phyloP scores from a whole-genome alignment of 2,329 filamentous ascomycete species.

The Colletotrichum sp. region DNA sequence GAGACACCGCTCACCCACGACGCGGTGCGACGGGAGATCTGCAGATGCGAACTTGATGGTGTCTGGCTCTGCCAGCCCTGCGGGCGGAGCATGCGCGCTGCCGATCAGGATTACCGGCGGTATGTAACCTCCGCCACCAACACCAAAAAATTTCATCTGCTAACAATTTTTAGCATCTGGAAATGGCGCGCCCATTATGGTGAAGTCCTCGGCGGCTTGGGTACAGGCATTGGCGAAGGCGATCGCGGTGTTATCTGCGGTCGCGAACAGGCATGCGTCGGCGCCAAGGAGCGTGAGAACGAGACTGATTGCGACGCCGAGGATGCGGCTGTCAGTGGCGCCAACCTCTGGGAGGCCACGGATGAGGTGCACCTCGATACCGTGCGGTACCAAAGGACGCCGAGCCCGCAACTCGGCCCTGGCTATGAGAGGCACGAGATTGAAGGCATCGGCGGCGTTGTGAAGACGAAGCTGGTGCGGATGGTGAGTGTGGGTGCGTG shows the following conservation, averaged over 20 bases:
- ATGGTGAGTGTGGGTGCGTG: slow-evolving; percentile 82
- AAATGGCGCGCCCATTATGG: slow-evolving; percentile 88
- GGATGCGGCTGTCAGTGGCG: slow-evolving; percentile 59
- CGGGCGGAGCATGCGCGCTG: slow-evolving; percentile 70
- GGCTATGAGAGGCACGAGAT: slow-evolving; percentile 90
- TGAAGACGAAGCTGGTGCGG: slow-evolving; percentile 88
- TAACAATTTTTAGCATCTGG: slow-evolving; percentile 67
- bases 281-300: slow-evolving; percentile 77
- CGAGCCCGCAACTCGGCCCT: slow-evolving; percentile 59
- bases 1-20: slow-evolving; percentile 55
- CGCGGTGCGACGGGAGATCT: slow-evolving; percentile 61
- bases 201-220: slow-evolving; percentile 78
- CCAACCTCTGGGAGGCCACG: slow-evolving; percentile 15
- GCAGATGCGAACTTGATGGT: slow-evolving; percentile 56
- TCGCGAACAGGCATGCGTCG: slow-evolving; percentile 77
- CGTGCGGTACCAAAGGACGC: slow-evolving; percentile 41
- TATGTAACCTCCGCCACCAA: slow-evolving; percentile 34
- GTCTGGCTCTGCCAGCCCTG: slow-evolving; percentile 90
- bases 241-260: slow-evolving; percentile 89
- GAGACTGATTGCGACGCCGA: slow-evolving; percentile 88
- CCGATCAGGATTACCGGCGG: slow-evolving; percentile 65
- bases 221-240: slow-evolving; percentile 87
- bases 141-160: not conserved
- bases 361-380: slow-evolving; percentile 32
- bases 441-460: slow-evolving; percentile 84